Evolutionary conservation across 169 alveolate species (phyloP), one percentile per base, ranked within the genome.

Genomic region (Neospora caninum): DNA sequence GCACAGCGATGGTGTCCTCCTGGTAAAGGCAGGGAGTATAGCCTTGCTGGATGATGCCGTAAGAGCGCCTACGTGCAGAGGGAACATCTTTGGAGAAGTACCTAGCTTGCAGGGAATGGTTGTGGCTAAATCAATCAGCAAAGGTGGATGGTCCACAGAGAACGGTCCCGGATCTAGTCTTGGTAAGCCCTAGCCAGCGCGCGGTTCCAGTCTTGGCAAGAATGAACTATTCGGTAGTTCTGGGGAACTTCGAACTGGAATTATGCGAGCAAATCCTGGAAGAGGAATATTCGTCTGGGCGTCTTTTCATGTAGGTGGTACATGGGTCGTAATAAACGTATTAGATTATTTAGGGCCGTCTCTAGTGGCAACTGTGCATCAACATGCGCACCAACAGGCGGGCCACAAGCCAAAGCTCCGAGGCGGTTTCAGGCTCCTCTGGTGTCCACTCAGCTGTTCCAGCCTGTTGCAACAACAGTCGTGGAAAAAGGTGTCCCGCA

Each of bases 1-100:
- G 31, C 9, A 64, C 84, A 92, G 94, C 86, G 94, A 92, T 70
- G 94, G 94, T 4, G 36, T 92, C 20, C 82, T 92, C 41, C 41
- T 92, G 41, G 67, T 88, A 22, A 80, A 58, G 83, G 31, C 84
- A 1, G 49, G 34, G 34, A 36, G 67, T n/a, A 13, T 78, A 16
- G 73, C 42, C 18, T 34, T 92, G 27, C 39, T 92, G 41, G 67
- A 80, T 31, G 91, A 92, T 41, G 53, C 91, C 67, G 94, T 92
- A 64, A 41, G 84, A 80, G 22, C 20, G 80, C 27, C 45, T 38
- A 13, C 22, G 4, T n/a, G 18, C 10, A 18, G 20, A 25, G 45
- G 31, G n/a, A 64, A 29, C 73, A 1, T 29, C 13, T 27, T 29
- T 16, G 73, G 31, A 64, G 20, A 64, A 64, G 7, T 13, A 1